A percentile compares a stretch with the other conserved stretches of the same genome.
These are phyloP conservation scores for Rauvolfia tetraphylla DNA, from an alignment of 257 asterid species.

Conservation along the genomic window DNA sequence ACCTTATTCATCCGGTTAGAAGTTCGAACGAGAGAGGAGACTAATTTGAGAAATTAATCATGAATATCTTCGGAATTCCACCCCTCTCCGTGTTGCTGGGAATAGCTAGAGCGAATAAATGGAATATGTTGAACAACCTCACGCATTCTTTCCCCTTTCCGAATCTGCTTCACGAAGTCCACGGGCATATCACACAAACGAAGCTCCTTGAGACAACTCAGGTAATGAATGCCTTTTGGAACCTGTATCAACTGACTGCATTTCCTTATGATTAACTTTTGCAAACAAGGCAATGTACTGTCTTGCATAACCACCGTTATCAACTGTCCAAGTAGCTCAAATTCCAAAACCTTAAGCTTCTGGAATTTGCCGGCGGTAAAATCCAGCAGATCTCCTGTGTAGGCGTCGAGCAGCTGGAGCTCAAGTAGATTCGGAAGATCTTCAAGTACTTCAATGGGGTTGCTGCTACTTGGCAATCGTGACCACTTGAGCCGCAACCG, in stretches of 20 bases:
- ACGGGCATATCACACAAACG: conserved; percentile 16
- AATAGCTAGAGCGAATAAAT: neutral
- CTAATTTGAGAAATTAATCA: neutral
- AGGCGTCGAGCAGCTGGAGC: conserved; percentile 28
- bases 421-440: conserved; percentile 23
- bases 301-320: neutral
- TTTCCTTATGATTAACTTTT: conserved; percentile 9
- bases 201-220: conserved; percentile 16
- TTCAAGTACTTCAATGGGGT: conserved; percentile 20
- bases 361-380: conserved; percentile 11
- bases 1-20: too few species aligned
- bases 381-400: conserved; percentile 7
- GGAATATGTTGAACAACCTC: conserved; percentile 12
- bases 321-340: conserved; percentile 15
- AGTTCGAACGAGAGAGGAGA: too few species aligned
- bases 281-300: conserved; percentile 20
- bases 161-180: conserved; percentile 1
- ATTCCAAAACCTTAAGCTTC: conserved; percentile 14
- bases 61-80: neutral
- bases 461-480: neutral
- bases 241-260: conserved; percentile 12
- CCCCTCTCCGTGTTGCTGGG: neutral
- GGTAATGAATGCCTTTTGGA: conserved; percentile 16
- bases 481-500: conserved; percentile 26
- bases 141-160: conserved; percentile 5